Base-by-base conservation (phyloP, 1,284 basidiomycete genomes). In the Xerocomus cyaneibrunnescens region DNA sequence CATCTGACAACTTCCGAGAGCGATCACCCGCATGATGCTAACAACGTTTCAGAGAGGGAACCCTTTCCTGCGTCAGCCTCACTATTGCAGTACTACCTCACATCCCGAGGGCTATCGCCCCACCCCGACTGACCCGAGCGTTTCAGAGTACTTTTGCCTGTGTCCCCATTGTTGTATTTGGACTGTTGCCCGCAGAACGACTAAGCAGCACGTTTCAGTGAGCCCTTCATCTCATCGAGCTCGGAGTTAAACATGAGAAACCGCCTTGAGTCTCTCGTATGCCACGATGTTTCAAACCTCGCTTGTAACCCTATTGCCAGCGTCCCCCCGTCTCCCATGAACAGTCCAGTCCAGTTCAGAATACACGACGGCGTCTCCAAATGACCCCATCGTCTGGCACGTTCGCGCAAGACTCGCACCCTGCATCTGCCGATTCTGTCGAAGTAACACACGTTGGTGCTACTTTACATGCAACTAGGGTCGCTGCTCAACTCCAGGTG, bases 201-300 rank as follows among this genome's bases (percentile, higher is more conserved):
- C 25, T 16, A 17, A 9, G 16, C 19, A 16, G 34, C 14, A 25
- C 21, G 48, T 50, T 32, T 48, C 43, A 37, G 19, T 16, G 27
- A 23, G 7, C 14, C 7, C 3, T 14, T 16, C 25, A 23, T 16
- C 9, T 47, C 41, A 27, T 39, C 28, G 13, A 19, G 7, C 40
- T 30, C 35, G 28, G 40, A 31, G 28, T 32, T n/a, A 40, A 30
- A 30, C 34, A 16, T 35, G 28, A 14, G 22, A 28, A 35, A 14
- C 34, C 35, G 35, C 21, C 21, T 35, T 31, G 25, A 12, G 23
- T 39, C 25, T 22, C 13, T 32, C 32, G 19, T 27, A 19, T 19
- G 21, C 13, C 22, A 13, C 13, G 16, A 57, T 32, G 54, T 56
- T 56, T 54, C 56, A 58, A 25, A 8, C 23, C 34, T 48, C 36